These are phyloP conservation scores for Aspergillus coremiiformis DNA, from an alignment of 495 filamentous ascomycete genomes.

Conservation along the genomic window DNA sequence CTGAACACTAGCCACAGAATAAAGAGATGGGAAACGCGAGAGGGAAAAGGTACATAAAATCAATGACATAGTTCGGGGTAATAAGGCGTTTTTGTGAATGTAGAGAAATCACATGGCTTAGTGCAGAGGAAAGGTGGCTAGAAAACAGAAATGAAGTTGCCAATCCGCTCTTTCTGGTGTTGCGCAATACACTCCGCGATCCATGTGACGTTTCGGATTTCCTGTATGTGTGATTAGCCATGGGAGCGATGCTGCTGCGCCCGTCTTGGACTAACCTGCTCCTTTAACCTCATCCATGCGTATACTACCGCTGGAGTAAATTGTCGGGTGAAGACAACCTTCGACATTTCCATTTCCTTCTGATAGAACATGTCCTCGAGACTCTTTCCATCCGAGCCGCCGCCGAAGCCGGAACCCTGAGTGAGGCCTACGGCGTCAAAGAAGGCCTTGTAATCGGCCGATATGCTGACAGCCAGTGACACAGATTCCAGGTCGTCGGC, in stretches of 20 bases:
- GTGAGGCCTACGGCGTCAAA: constrained; percentile 88
- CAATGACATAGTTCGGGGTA: background rate
- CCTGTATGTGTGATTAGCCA: constrained; percentile 52
- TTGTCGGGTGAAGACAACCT: constrained; percentile 89
- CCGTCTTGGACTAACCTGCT: constrained; percentile 65
- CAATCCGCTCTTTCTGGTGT: constrained; percentile 98
- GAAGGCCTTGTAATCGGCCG: constrained; percentile 85
- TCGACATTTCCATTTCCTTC: constrained; percentile 98
- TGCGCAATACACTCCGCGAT: constrained; percentile 99
- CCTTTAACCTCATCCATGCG: constrained; percentile 94
- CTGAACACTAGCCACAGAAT: constrained; percentile 1
- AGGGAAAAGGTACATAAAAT: background rate
- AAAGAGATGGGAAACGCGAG: constrained; percentile 1
- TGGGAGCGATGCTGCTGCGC: background rate
- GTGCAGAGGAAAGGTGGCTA: constrained; percentile 29
- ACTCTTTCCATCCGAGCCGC: constrained; percentile 75
- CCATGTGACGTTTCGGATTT: constrained; percentile 99
- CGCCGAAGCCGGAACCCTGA: constrained; percentile 74
- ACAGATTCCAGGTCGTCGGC: constrained; percentile 95
- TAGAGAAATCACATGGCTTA: constrained; percentile 10
- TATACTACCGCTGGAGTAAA: constrained; percentile 95
- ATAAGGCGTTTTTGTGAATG: constrained; percentile 6
- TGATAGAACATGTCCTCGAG: constrained; percentile 98
- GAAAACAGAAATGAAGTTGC: constrained; percentile 98
- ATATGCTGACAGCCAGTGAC: constrained; percentile 81